Evolutionary conservation across 371 early-diverging fungal species (phyloP).

Genomic region (Mucor lusitanicus): DNA sequence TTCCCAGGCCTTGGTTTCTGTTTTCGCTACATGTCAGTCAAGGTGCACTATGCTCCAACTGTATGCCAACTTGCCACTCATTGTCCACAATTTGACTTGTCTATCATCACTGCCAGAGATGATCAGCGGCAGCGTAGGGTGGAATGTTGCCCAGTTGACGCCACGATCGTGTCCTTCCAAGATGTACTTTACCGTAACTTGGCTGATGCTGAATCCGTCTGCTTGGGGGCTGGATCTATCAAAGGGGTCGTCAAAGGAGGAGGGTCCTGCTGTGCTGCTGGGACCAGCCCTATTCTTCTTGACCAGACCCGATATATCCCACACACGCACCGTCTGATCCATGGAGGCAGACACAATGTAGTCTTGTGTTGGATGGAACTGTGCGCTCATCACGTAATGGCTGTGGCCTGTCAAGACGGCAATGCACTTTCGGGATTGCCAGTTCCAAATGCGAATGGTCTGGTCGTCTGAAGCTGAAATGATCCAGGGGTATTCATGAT

Average conservation of each 20-base stretch:
- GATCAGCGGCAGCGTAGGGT: neutral
- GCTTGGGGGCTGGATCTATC: slow-evolving; percentile 61
- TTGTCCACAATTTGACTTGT: slow-evolving; percentile 98
- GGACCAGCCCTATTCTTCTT: neutral
- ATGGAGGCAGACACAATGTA: neutral
- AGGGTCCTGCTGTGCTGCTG: slow-evolving; percentile 39
- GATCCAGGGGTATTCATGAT: slow-evolving; percentile 99
- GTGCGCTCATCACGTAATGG: slow-evolving; percentile 74
- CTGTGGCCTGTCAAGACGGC: slow-evolving; percentile 47
- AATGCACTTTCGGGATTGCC: slow-evolving; percentile 97
- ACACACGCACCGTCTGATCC: slow-evolving; percentile 93
- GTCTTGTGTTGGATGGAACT: slow-evolving; percentile 96
- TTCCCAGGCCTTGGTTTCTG: slow-evolving; percentile 95
- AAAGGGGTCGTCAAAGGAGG: slow-evolving; percentile 51
- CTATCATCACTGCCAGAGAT: neutral
- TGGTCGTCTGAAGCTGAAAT: slow-evolving; percentile 98
- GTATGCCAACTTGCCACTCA: slow-evolving; percentile 71
- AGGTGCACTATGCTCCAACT: neutral
- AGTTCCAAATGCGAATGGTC: slow-evolving; percentile 99
- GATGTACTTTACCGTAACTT: neutral
- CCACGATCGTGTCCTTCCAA: neutral
- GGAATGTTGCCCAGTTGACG: neutral
- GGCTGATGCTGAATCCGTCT: slow-evolving; percentile 46
- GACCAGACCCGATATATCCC: slow-evolving; percentile 84
- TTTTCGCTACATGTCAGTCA: neutral